phyloP scores from a whole-genome alignment of 148 eudicot species.

The Pharnaceum exiguum region DNA sequence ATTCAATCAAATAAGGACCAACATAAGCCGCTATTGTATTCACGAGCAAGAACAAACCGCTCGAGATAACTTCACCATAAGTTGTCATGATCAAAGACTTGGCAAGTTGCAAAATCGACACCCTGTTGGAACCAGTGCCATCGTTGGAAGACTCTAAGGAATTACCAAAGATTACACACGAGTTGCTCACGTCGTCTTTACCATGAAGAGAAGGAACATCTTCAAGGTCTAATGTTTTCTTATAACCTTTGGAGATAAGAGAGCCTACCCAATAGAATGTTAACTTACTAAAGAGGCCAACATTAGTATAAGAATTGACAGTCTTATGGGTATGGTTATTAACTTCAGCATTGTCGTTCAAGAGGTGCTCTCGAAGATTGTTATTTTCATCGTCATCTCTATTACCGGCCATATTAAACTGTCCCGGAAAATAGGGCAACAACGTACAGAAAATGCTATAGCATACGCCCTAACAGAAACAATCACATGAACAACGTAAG shows the following conservation, averaged over 20 bases:
- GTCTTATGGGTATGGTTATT: background rate
- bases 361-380: slow-evolving; percentile 13
- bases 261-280: slow-evolving; percentile 20
- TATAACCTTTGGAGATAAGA: slow-evolving; percentile 11
- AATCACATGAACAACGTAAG: too few relatives aligned
- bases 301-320: slow-evolving; percentile 12
- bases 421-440: too few relatives aligned
- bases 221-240: slow-evolving; percentile 18
- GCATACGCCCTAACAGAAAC: too few relatives aligned
- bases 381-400: too few relatives aligned
- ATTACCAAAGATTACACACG: slow-evolving; percentile 3
- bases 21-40: slow-evolving; percentile 15
- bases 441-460: too few relatives aligned
- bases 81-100: slow-evolving; percentile 9
- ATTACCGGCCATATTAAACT: too few relatives aligned
- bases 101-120: slow-evolving; percentile 6
- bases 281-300: slow-evolving; percentile 11
- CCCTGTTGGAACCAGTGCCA: background rate
- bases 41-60: slow-evolving; percentile 13
- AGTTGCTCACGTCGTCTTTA: slow-evolving; percentile 7
- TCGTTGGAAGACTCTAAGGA: slow-evolving; percentile 6
- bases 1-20: slow-evolving; percentile 24
- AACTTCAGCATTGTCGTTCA: background rate
- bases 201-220: slow-evolving; percentile 20
- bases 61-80: slow-evolving; percentile 9